A percentile compares a stretch with the other conserved stretches of the same genome.
phyloP scores from a whole-genome alignment of 2,329 filamentous ascomycete genomes.

The Hypoxylon sp. region DNA sequence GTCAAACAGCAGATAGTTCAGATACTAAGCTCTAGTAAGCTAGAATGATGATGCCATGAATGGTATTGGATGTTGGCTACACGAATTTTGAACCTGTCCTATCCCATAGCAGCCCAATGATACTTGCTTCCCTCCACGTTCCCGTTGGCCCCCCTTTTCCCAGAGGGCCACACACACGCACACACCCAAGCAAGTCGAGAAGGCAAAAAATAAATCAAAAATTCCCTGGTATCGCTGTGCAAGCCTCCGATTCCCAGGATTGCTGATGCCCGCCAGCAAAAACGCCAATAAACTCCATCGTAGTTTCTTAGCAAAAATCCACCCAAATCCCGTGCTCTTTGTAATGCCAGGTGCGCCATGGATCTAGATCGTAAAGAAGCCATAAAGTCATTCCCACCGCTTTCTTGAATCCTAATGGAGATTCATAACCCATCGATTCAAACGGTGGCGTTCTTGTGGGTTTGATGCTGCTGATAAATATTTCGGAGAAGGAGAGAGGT shows the following conservation, averaged over 20 bases:
- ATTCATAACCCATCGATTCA: constrained; percentile 20
- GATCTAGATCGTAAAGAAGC: constrained; percentile 45
- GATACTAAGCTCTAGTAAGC: constrained; percentile 31
- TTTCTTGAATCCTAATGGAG: constrained; percentile 24
- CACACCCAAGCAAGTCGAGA: constrained; percentile 17
- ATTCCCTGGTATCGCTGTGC: constrained; percentile 47
- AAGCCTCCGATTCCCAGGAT: constrained; percentile 34
- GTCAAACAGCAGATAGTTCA: constrained; percentile 27
- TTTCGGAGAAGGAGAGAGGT: constrained; percentile 41
- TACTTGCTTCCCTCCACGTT: constrained; percentile 28
- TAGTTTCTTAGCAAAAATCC: constrained; percentile 42
- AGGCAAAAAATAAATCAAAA: constrained; percentile 30
- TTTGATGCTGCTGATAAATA: constrained; percentile 43
- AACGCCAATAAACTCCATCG: constrained; percentile 50
- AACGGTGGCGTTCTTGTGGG: constrained; percentile 29
- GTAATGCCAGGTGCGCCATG: constrained; percentile 45
- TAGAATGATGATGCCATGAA: constrained; percentile 36
- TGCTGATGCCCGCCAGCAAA: constrained; percentile 46
- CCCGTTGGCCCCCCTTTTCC: constrained; percentile 29
- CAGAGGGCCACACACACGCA: constrained; percentile 22
- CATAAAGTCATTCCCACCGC: constrained; percentile 45
- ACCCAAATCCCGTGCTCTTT: constrained; percentile 39
- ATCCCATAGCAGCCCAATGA: constrained; percentile 31
- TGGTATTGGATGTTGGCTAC: constrained; percentile 44
- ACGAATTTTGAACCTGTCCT: constrained; percentile 38